These are phyloP conservation scores for Zymoseptoria crescenta DNA, from an alignment of 2,329 filamentous ascomycete genomes.

Conservation along the genomic window DNA sequence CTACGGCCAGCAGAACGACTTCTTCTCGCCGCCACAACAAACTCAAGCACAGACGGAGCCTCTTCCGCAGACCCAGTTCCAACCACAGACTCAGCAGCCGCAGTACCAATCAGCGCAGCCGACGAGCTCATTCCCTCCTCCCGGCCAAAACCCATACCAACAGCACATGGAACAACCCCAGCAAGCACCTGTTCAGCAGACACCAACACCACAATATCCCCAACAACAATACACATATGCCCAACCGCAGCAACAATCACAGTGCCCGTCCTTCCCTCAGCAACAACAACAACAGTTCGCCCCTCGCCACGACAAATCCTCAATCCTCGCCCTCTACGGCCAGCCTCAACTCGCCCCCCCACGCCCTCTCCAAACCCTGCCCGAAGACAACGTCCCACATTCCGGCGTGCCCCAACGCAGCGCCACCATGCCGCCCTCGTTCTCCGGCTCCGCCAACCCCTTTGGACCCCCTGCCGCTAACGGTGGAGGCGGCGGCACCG, in stretches of 20 bases:
- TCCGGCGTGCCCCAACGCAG: conserved; percentile 27
- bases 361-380: conserved; percentile 29
- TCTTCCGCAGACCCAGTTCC: conserved; percentile 12
- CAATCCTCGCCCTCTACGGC: conserved; percentile 69
- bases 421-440: conserved; percentile 31
- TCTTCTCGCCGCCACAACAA: conserved; percentile 19
- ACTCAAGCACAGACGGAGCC: conserved; percentile 16
- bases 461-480: conserved; percentile 24
- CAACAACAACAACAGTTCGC: conserved; percentile 29
- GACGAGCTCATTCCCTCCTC: not conserved
- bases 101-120: conserved; percentile 11
- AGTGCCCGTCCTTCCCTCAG: conserved; percentile 30
- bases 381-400: conserved; percentile 26
- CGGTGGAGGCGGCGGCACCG: not conserved
- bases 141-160: conserved; percentile 14
- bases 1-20: conserved; percentile 23
- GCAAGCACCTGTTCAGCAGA: conserved; percentile 20
- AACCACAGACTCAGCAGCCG: conserved; percentile 13
- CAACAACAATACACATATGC: conserved; percentile 31
- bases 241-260: conserved; percentile 23
- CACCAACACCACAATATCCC: conserved; percentile 28
- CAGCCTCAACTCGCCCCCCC: conserved; percentile 48
- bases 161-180: conserved; percentile 17
- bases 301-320: conserved; percentile 57
- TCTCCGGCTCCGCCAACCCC: conserved; percentile 24